phyloP scores from a whole-genome alignment of 768 basidiomycete species.

The Collybia sp. region DNA sequence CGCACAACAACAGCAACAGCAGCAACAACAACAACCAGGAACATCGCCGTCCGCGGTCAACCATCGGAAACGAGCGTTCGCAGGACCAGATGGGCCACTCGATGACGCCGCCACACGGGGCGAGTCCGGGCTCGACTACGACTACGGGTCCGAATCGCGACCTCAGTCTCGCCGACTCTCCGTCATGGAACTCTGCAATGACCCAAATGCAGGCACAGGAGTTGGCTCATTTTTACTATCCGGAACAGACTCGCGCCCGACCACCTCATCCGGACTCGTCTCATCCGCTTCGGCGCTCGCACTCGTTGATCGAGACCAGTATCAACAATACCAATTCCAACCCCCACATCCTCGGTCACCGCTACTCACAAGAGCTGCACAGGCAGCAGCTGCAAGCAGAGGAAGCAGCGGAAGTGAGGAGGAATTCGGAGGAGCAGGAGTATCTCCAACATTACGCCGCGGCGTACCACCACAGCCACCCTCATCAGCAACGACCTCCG shows the following conservation, averaged over 20 bases:
- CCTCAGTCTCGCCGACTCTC: constrained; percentile 77
- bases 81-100: constrained; percentile 46
- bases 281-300: constrained; percentile 37
- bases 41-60: constrained; percentile 23
- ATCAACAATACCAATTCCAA: constrained; percentile 5
- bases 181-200: constrained; percentile 89
- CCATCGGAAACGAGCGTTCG: constrained; percentile 62
- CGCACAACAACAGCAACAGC: constrained; percentile 12
- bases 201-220: constrained; percentile 29
- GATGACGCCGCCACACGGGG: neutral
- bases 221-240: constrained; percentile 28
- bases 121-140: constrained; percentile 34
- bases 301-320: constrained; percentile 26
- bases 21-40: constrained; percentile 22
- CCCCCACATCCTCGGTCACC: constrained; percentile 13
- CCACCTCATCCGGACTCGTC: constrained; percentile 37
- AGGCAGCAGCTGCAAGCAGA: constrained; percentile 24
- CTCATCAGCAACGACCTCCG: constrained; percentile 22
- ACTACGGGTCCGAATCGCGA: constrained; percentile 69
- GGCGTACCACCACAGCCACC: constrained; percentile 2
- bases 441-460: constrained; percentile 15
- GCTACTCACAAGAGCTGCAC: constrained; percentile 22
- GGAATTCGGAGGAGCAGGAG: constrained; percentile 18
- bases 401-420: constrained; percentile 12
- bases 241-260: constrained; percentile 26